Evolutionary conservation across 805 yeast genomes (phyloP).

Genomic region (Diddensiella transvaalensis): DNA sequence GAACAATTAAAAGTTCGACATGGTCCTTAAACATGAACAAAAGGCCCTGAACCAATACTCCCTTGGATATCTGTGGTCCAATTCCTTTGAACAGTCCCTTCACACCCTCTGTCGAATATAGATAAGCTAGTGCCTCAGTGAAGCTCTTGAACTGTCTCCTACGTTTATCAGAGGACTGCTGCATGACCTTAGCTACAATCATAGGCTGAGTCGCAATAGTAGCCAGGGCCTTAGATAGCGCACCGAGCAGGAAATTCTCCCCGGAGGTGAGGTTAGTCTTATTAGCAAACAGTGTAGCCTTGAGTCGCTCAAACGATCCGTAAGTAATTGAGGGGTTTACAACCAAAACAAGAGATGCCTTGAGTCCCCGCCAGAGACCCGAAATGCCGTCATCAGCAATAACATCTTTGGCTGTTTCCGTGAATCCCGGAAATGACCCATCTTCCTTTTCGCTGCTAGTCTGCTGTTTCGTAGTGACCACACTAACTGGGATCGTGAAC

Average conservation of each 20-base stretch:
- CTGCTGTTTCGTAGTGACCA: constrained; percentile 61
- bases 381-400: constrained; percentile 58
- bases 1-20: constrained; percentile 34
- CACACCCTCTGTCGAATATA: constrained; percentile 62
- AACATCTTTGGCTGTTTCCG: constrained; percentile 47
- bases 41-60: constrained; percentile 79
- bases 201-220: constrained; percentile 79
- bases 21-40: constrained; percentile 79
- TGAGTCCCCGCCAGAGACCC: constrained; percentile 81
- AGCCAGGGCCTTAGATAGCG: constrained; percentile 76
- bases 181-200: constrained; percentile 78
- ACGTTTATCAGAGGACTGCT: constrained; percentile 48
- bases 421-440: constrained; percentile 28
- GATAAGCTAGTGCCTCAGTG: constrained; percentile 57
- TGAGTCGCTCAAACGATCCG: constrained; percentile 71
- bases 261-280: constrained; percentile 47
- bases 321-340: constrained; percentile 84
- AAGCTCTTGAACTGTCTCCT: constrained; percentile 47
- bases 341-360: constrained; percentile 73
- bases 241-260: constrained; percentile 70
- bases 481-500: constrained; percentile 77
- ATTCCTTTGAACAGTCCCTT: constrained; percentile 73
- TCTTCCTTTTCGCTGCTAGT: constrained; percentile 23
- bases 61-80: constrained; percentile 75
- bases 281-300: constrained; percentile 44